These are phyloP conservation scores for Yamadazyma sp. DNA, from an alignment of 805 yeast genomes.

Conservation along the genomic window DNA sequence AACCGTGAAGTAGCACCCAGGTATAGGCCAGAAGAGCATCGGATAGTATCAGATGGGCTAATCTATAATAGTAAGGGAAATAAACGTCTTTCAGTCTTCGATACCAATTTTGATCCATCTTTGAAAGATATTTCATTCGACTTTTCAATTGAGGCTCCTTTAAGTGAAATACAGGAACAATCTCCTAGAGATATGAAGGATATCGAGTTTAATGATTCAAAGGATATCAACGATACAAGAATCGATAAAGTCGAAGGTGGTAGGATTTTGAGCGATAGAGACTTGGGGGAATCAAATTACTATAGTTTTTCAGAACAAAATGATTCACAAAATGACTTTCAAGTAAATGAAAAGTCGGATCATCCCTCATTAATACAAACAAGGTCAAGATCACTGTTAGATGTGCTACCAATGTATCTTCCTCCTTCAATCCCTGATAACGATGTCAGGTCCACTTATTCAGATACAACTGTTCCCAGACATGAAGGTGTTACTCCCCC, in stretches of 20 bases:
- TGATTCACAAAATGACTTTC: constrained; percentile 5
- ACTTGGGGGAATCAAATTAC: not conserved
- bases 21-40: not conserved
- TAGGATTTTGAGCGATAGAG: too few species aligned
- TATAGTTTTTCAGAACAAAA: constrained; percentile 8
- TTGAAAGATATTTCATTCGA: constrained; percentile 6
- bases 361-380: not conserved
- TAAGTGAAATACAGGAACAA: too few species aligned
- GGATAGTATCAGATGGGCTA: constrained; percentile 13
- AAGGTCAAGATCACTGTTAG: constrained; percentile 1
- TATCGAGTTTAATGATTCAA: not conserved
- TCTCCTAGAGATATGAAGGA: not conserved
- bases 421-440: constrained; percentile 2
- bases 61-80: constrained; percentile 2
- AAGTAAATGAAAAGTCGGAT: not conserved
- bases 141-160: too few species aligned
- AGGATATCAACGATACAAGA: too few species aligned
- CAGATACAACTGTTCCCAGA: constrained; percentile 2
- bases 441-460: constrained; percentile 7
- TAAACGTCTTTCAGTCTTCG: constrained; percentile 13
- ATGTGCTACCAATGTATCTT: constrained; percentile 2
- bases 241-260: too few species aligned
- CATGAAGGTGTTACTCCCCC: not conserved
- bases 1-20: too few species aligned
- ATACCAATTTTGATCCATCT: constrained; percentile 15